A percentile compares a stretch with the other conserved stretches of the same genome.
Evolutionary conservation across 1,284 basidiomycete species (phyloP).

Genomic region (Golubevia pallescens): DNA sequence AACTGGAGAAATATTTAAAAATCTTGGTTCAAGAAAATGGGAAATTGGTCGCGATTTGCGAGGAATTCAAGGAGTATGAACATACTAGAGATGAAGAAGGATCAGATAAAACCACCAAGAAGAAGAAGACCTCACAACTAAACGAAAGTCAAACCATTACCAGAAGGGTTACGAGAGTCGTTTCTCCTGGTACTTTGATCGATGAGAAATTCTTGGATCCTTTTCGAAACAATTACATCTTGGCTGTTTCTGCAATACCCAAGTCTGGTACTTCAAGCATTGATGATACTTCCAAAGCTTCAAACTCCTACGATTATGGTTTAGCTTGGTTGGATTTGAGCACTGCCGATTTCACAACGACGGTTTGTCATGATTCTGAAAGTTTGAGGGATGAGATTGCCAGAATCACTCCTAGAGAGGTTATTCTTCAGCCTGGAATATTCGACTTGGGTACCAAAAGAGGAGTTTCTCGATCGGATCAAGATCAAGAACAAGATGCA

Average conservation of each 20-base stretch:
- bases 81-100: background rate
- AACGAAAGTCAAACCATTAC: slow-evolving; percentile 22
- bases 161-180: slow-evolving; percentile 48
- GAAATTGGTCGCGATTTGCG: slow-evolving; percentile 52
- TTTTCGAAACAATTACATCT: slow-evolving; percentile 54
- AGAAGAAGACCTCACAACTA: background rate
- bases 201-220: slow-evolving; percentile 61
- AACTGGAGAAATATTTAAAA: slow-evolving; percentile 61
- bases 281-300: background rate
- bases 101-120: slow-evolving; percentile 1
- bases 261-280: background rate
- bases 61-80: slow-evolving; percentile 35
- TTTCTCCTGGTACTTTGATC: slow-evolving; percentile 55
- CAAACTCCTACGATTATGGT: slow-evolving; percentile 22
- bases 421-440: slow-evolving; percentile 27
- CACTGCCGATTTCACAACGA: slow-evolving; percentile 54
- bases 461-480: too few species aligned
- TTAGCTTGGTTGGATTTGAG: slow-evolving; percentile 60
- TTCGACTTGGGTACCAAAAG: slow-evolving; percentile 7
- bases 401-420: slow-evolving; percentile 42
- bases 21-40: slow-evolving; percentile 49
- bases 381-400: slow-evolving; percentile 52
- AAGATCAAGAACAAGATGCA: too few species aligned
- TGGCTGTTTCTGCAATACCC: slow-evolving; percentile 16
- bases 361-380: slow-evolving; percentile 27